Conservation (phyloP, 148 eudicot species). For the Heliamphora exappendiculata region DNA sequence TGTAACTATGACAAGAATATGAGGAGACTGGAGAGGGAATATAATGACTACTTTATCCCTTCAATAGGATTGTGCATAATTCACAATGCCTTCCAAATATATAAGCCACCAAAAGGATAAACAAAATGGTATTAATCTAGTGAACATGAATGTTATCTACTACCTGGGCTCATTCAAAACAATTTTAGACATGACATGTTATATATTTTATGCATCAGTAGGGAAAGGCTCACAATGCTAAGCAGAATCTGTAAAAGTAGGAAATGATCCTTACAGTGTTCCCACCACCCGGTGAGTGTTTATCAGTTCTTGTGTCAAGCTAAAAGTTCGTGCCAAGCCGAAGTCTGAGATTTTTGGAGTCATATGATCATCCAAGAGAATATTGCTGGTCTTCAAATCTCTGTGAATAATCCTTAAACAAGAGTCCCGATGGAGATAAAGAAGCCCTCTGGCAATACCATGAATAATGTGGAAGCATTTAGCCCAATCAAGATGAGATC, state of each 20-base stretch:
- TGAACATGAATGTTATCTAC: no score
- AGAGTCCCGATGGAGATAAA: conserved; percentile 5
- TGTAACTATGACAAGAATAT: no score
- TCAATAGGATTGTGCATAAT: no score
- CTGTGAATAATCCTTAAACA: conserved; percentile 14
- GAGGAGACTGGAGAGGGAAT: no score
- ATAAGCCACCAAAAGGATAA: no score
- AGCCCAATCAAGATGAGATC: background rate
- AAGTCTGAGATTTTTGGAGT: conserved; percentile 17
- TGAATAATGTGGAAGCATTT: conserved; percentile 5
- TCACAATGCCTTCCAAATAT: no score
- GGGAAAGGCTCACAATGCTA: no score
- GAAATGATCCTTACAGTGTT: background rate
- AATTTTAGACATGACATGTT: no score
- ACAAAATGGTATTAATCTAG: no score
- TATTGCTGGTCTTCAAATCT: conserved; percentile 20
- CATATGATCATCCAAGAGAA: conserved; percentile 18
- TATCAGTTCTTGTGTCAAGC: background rate
- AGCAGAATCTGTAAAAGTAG: background rate
- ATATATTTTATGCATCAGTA: no score
- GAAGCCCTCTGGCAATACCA: conserved; percentile 4
- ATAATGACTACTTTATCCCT: no score
- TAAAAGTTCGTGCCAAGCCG: background rate
- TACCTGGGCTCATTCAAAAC: no score
- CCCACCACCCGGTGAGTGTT: background rate